These are phyloP conservation scores for Talaromyces thailandensis DNA, from an alignment of 495 filamentous ascomycete species.

Conservation along the genomic window DNA sequence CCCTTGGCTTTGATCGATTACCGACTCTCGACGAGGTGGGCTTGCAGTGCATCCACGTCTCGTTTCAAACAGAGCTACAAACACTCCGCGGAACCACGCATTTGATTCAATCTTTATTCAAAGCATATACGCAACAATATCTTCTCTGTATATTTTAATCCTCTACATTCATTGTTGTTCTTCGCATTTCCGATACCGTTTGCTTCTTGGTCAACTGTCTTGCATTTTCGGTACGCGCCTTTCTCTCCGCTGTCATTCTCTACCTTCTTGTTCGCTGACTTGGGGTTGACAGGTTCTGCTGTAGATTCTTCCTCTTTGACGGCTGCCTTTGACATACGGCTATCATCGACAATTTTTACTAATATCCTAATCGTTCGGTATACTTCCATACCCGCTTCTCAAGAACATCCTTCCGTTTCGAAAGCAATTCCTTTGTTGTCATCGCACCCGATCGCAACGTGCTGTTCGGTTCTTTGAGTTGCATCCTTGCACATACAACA, in stretches of 20 bases:
- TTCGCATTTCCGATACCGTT: not conserved
- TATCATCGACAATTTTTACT: not conserved
- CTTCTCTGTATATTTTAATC: constrained; percentile 7
- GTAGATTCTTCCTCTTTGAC: constrained; percentile 1
- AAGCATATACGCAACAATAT: not conserved
- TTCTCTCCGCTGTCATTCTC: not conserved
- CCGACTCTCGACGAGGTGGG: constrained; percentile 21
- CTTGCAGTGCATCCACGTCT: constrained; percentile 35
- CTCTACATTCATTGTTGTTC: not conserved
- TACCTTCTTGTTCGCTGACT: not conserved
- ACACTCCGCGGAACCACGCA: not conserved
- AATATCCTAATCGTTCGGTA: constrained; percentile 5
- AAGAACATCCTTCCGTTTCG: not conserved
- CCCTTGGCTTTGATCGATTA: not conserved
- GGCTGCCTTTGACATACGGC: not conserved
- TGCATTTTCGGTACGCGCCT: not conserved
- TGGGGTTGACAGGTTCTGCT: not conserved
- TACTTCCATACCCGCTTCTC: not conserved
- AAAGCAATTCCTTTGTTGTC: not conserved
- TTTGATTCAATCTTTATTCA: constrained; percentile 6
- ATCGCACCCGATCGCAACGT: not conserved
- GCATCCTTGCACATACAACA: constrained; percentile 23
- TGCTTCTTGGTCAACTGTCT: constrained; percentile 1
- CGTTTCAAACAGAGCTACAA: constrained; percentile 4
- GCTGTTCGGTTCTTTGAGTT: constrained; percentile 8